These are phyloP conservation scores for Trichoderma sp. DNA, from an alignment of 2,329 filamentous ascomycete species.

Conservation along the genomic window DNA sequence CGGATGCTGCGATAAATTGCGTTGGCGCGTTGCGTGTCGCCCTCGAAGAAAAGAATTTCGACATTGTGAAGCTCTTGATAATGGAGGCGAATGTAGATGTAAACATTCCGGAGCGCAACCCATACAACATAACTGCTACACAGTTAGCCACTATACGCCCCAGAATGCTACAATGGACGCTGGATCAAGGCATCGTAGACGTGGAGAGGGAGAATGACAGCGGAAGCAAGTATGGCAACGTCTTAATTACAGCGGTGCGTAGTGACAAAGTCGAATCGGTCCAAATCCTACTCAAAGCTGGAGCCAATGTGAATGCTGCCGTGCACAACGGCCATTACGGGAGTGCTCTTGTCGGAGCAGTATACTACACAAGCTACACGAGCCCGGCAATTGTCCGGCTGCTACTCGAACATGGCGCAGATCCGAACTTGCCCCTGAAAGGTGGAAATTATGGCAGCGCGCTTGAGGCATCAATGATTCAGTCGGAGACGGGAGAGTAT, in stretches of 20 bases:
- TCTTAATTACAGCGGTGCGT: neutral
- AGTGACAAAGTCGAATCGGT: neutral
- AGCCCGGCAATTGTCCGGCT: neutral
- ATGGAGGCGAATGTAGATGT: neutral
- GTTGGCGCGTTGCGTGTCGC: neutral
- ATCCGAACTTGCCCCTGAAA: neutral
- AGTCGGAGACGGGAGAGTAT: fast-evolving
- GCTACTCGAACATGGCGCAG: neutral
- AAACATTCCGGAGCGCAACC: too few species aligned
- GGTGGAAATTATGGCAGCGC: neutral
- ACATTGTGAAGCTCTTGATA: neutral
- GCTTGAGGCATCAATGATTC: neutral
- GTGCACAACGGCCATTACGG: neutral
- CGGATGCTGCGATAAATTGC: neutral
- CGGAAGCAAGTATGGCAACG: neutral
- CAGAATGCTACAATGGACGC: neutral
- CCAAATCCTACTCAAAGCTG: neutral
- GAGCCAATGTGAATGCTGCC: neutral
- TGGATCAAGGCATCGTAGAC: neutral
- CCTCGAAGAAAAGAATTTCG: fast-evolving
- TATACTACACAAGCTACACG: fast-evolving
- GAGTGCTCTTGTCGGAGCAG: neutral
- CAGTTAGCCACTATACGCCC: too few species aligned
- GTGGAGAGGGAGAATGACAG: neutral
- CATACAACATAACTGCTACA: too few species aligned